Evolutionary conservation across 208 protist genomes (phyloP).

Genomic region (Trypanosoma boissoni): DNA sequence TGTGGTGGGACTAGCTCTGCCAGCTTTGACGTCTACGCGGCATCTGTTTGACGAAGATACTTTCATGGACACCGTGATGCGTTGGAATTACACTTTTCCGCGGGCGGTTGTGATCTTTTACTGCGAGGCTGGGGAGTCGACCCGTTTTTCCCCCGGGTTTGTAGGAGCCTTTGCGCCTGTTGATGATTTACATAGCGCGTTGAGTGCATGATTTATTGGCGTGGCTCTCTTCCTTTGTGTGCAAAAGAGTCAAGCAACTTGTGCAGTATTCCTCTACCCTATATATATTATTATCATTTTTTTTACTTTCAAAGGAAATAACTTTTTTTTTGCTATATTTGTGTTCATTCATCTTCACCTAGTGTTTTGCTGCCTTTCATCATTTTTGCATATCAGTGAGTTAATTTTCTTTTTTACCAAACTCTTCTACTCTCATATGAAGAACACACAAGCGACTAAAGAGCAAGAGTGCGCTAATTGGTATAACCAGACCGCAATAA

Average conservation of each 20-base stretch:
- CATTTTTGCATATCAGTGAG: too few relatives aligned
- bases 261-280: slow-evolving; percentile 2
- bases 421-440: too few relatives aligned
- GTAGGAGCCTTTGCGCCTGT: slow-evolving; percentile 23
- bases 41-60: slow-evolving; percentile 35
- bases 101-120: slow-evolving; percentile 30
- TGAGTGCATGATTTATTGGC: slow-evolving; percentile 3
- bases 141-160: slow-evolving; percentile 12
- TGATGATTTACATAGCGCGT: slow-evolving; percentile 1
- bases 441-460: too few relatives aligned
- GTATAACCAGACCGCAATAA: too few relatives aligned
- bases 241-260: background rate
- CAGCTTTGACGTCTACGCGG: background rate
- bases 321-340: slow-evolving; percentile 23
- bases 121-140: background rate
- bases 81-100: slow-evolving; percentile 39
- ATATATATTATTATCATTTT: slow-evolving; percentile 12
- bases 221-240: background rate
- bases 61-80: slow-evolving; percentile 45
- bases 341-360: background rate
- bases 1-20: slow-evolving; percentile 27
- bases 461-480: too few relatives aligned
- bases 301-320: background rate
- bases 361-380: background rate
- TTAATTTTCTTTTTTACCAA: too few relatives aligned